Conservation (phyloP, 2,329 filamentous ascomycete genomes). For the Mollisiaceae sp. region DNA sequence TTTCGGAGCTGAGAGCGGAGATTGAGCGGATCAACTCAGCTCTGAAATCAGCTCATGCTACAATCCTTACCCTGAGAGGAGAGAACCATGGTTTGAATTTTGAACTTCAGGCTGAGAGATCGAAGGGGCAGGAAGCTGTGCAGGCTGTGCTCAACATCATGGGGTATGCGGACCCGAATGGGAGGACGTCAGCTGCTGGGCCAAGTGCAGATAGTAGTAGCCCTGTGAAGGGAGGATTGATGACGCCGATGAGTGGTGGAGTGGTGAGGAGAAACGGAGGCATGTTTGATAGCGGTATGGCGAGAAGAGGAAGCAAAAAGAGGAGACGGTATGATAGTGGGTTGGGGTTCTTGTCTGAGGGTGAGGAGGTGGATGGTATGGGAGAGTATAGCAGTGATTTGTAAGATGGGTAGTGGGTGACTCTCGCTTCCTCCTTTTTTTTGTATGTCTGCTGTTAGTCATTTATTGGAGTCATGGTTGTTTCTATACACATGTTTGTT, state of each 20-base stretch:
- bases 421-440: background rate
- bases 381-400: conserved; percentile 5
- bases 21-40: conserved; percentile 53
- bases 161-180: background rate
- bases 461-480: background rate
- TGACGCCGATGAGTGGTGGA: background rate
- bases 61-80: conserved; percentile 51
- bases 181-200: background rate
- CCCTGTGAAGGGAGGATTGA: background rate
- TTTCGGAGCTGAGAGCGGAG: conserved; percentile 55
- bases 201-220: conserved; percentile 13
- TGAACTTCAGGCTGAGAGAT: conserved; percentile 54
- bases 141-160: conserved; percentile 53
- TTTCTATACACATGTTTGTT: background rate
- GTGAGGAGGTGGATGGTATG: conserved; percentile 34
- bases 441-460: background rate
- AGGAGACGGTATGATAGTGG: conserved; percentile 59
- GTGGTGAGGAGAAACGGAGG: conserved; percentile 30
- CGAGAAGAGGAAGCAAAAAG: conserved; percentile 45
- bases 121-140: conserved; percentile 51
- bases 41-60: conserved; percentile 54
- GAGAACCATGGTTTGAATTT: conserved; percentile 46
- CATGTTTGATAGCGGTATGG: conserved; percentile 32
- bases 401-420: background rate
- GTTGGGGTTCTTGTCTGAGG: conserved; percentile 59